Evolutionary conservation across 2,329 filamentous ascomycete genomes (phyloP).

Genomic region (Chaetomium sp.): DNA sequence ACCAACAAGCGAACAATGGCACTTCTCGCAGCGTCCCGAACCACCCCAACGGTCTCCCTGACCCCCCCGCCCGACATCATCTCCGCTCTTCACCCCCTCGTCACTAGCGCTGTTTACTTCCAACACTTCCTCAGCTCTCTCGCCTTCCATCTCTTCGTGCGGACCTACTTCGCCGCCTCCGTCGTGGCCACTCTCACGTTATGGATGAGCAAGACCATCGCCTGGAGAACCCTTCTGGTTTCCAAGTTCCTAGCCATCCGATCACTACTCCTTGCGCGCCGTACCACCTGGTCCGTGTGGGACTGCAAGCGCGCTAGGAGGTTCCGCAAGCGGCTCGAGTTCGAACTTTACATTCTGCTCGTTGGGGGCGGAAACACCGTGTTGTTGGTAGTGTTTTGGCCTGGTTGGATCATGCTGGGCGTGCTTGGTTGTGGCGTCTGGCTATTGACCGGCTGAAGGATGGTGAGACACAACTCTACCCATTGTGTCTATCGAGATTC

Average conservation of each 20-base stretch:
- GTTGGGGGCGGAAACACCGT: slow-evolving; percentile 45
- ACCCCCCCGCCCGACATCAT: slow-evolving; percentile 16
- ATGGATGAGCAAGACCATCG: slow-evolving; percentile 16
- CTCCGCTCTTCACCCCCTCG: slow-evolving; percentile 15
- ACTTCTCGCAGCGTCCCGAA: slow-evolving; percentile 17
- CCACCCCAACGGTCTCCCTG: slow-evolving; percentile 11
- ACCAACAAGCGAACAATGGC: slow-evolving; percentile 9
- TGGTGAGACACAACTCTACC: not conserved
- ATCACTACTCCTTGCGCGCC: not conserved
- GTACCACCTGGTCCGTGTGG: slow-evolving; percentile 13
- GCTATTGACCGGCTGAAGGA: slow-evolving; percentile 30
- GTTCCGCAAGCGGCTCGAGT: slow-evolving; percentile 40
- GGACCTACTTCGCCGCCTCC: slow-evolving; percentile 18
- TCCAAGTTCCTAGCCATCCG: slow-evolving; percentile 9
- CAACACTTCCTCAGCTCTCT: slow-evolving; percentile 20
- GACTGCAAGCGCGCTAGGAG: slow-evolving; percentile 15
- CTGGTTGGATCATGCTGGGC: slow-evolving; percentile 47
- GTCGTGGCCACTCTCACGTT: slow-evolving; percentile 11
- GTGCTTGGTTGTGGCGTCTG: slow-evolving; percentile 31
- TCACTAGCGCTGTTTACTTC: slow-evolving; percentile 16
- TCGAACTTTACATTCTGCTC: slow-evolving; percentile 46
- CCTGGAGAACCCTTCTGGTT: slow-evolving; percentile 12
- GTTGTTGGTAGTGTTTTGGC: slow-evolving; percentile 49
- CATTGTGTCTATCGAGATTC: too few species aligned
- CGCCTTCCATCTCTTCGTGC: slow-evolving; percentile 16